Conservation (phyloP, 495 filamentous ascomycete genomes). For the Penicillium malachiteum region DNA sequence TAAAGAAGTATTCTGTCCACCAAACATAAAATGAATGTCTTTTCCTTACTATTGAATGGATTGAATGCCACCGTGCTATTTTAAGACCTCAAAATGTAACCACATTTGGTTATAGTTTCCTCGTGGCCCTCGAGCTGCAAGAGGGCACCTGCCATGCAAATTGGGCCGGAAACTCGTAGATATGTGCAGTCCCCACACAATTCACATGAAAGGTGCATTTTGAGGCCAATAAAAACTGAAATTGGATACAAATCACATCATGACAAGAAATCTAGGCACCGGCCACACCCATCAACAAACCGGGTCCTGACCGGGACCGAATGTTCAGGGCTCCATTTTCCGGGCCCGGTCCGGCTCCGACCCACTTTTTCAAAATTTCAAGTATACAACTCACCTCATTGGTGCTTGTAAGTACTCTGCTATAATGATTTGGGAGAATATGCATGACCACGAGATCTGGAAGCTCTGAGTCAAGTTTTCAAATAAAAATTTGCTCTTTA, state of each 20-base stretch:
- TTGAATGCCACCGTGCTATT: no score
- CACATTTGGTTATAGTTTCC: no score
- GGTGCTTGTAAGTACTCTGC: slow-evolving; percentile 16
- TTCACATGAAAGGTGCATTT: slow-evolving; percentile 14
- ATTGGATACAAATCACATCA: neutral
- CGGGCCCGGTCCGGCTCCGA: slow-evolving; percentile 34
- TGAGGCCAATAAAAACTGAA: neutral
- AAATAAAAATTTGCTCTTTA: slow-evolving; percentile 10
- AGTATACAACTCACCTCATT: slow-evolving; percentile 22
- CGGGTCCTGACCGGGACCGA: slow-evolving; percentile 32
- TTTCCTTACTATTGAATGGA: no score
- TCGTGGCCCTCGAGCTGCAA: no score
- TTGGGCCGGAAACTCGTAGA: no score
- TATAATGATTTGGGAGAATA: slow-evolving; percentile 19
- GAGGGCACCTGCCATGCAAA: no score
- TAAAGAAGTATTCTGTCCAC: no score
- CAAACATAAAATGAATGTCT: neutral
- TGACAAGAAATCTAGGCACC: slow-evolving; percentile 13
- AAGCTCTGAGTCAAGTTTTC: slow-evolving; percentile 19
- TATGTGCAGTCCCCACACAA: neutral
- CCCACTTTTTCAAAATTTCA: slow-evolving; percentile 12
- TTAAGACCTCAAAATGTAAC: no score
- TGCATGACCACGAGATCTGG: slow-evolving; percentile 17
- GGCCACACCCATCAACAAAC: slow-evolving; percentile 12
- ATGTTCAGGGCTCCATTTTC: slow-evolving; percentile 14